A percentile compares a stretch with the other conserved stretches of the same genome.
Evolutionary conservation across 2,329 filamentous ascomycete genomes (phyloP).

Genomic region (Nannizzia gypsea): DNA sequence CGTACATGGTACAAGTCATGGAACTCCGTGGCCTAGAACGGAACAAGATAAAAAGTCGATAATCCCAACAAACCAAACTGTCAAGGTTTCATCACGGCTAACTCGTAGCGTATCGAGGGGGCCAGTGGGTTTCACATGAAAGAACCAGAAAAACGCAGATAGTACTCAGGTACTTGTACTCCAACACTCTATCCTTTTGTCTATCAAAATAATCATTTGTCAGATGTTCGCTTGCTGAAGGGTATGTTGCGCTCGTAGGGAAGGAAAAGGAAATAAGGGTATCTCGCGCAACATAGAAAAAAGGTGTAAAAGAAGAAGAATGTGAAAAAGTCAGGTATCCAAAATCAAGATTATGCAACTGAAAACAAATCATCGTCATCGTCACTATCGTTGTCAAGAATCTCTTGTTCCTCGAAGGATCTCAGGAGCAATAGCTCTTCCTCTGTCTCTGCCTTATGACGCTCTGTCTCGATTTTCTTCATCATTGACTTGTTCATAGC

Average conservation of each 20-base stretch:
- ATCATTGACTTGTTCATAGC: conserved; percentile 8
- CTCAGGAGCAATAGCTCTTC: not conserved
- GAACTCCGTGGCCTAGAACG: not conserved
- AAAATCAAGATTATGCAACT: not conserved
- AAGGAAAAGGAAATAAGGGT: not conserved
- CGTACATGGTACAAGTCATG: not conserved
- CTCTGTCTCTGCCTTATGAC: not conserved
- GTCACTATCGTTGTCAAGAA: conserved; percentile 7
- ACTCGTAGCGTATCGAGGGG: not conserved
- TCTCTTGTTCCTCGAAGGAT: conserved; percentile 1
- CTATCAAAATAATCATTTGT: not conserved
- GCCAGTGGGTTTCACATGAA: not conserved
- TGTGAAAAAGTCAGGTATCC: not conserved
- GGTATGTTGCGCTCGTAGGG: not conserved
- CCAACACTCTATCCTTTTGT: not conserved
- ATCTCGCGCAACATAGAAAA: not conserved
- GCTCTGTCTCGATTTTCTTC: not conserved
- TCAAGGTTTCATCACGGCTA: not conserved
- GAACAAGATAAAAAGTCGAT: not conserved
- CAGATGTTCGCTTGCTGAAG: not conserved
- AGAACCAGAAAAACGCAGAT: not conserved
- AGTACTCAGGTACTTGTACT: not conserved
- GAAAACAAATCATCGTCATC: conserved; percentile 9
- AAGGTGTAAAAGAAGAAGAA: not conserved
- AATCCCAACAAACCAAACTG: not conserved